These are phyloP conservation scores for Saitozyma podzolica DNA, from an alignment of 768 basidiomycete species.

Conservation along the genomic window DNA sequence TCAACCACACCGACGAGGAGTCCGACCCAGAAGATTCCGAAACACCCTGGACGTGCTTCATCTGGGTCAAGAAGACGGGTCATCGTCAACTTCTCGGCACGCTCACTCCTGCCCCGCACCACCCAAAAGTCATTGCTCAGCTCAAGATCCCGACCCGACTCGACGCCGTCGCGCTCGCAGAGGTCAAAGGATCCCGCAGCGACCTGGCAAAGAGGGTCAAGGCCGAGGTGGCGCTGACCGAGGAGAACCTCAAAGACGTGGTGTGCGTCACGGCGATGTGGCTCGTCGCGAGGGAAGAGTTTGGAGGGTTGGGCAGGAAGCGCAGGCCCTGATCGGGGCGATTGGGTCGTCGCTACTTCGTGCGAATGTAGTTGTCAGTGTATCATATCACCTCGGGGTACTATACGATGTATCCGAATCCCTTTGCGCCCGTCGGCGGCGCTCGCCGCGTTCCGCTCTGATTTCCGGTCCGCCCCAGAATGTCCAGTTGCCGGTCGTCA, in stretches of 20 bases:
- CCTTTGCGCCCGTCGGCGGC: too few species aligned
- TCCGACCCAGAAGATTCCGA: slow-evolving; percentile 96
- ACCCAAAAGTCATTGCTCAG: slow-evolving; percentile 89
- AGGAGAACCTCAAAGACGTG: slow-evolving; percentile 91
- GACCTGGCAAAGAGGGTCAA: slow-evolving; percentile 15
- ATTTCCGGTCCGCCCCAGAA: too few species aligned
- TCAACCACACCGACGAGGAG: slow-evolving; percentile 60
- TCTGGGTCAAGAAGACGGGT: slow-evolving; percentile 45
- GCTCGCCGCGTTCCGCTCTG: too few species aligned
- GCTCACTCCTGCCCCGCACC: slow-evolving; percentile 87
- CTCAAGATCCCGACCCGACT: slow-evolving; percentile 88
- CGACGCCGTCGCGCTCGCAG: slow-evolving; percentile 69
- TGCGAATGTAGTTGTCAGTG: neutral
- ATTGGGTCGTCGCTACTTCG: neutral
- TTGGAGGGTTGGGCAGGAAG: slow-evolving; percentile 79
- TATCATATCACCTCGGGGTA: too few species aligned
- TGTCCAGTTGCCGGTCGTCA: too few species aligned
- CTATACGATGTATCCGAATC: too few species aligned
- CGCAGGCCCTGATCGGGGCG: neutral
- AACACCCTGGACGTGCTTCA: slow-evolving; percentile 85
- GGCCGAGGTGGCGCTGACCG: slow-evolving; percentile 66
- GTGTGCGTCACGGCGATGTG: slow-evolving; percentile 84
- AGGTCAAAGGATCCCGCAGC: slow-evolving; percentile 14
- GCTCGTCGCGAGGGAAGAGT: slow-evolving; percentile 88
- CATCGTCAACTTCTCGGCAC: slow-evolving; percentile 67